These are phyloP conservation scores for Candida takata DNA, from an alignment of 805 yeast genomes.

Conservation along the genomic window DNA sequence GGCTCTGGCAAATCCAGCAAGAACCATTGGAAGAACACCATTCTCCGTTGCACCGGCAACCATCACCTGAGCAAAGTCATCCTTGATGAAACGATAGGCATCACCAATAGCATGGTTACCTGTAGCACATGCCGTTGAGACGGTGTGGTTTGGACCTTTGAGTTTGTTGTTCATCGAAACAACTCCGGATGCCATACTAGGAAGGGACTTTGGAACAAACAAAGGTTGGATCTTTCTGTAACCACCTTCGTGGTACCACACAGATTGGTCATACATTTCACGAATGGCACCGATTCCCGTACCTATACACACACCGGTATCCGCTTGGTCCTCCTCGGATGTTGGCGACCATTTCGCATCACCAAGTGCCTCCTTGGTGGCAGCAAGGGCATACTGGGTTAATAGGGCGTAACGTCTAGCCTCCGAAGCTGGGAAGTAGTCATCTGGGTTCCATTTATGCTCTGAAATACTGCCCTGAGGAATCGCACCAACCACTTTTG, in stretches of 20 bases:
- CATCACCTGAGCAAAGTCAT: conserved; percentile 80
- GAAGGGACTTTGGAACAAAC: conserved; percentile 74
- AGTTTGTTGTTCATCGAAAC: conserved; percentile 72
- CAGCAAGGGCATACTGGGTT: conserved; percentile 71
- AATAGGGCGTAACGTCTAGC: conserved; percentile 59
- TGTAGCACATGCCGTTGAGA: conserved; percentile 94
- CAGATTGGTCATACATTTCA: conserved; percentile 60
- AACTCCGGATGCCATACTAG: conserved; percentile 94
- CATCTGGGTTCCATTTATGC: conserved; percentile 45
- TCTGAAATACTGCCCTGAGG: conserved; percentile 41
- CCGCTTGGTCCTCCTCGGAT: conserved; percentile 26
- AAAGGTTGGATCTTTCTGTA: conserved; percentile 76
- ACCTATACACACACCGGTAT: conserved; percentile 79
- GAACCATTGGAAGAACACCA: conserved; percentile 74
- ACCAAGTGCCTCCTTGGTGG: conserved; percentile 67
- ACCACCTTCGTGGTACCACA: conserved; percentile 40
- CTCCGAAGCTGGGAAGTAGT: conserved; percentile 37
- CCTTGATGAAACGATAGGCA: conserved; percentile 71
- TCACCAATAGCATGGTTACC: conserved; percentile 94
- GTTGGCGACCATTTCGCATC: conserved; percentile 54
- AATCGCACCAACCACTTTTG: conserved; percentile 69
- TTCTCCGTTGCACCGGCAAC: conserved; percentile 95
- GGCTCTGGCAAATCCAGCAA: conserved; percentile 90
- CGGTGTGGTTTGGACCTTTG: conserved; percentile 82
- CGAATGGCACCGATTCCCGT: conserved; percentile 88